These are phyloP conservation scores for Suhomyces xylopsoci DNA, from an alignment of 805 yeast genomes.

Conservation along the genomic window DNA sequence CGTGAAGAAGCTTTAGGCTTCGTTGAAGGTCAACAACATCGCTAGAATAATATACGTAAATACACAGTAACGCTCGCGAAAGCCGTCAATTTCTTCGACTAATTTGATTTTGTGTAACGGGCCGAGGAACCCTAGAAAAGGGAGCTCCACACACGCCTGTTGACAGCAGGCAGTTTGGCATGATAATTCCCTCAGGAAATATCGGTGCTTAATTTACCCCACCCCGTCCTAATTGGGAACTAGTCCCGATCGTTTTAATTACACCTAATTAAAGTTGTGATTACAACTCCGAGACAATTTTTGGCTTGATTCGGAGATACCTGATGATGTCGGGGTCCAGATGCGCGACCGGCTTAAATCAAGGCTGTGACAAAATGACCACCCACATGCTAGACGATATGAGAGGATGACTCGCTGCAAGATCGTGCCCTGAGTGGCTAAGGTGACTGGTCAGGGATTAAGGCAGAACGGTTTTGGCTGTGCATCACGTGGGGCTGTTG, in stretches of 20 bases:
- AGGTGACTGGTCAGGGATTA: not conserved
- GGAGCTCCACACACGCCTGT: not conserved
- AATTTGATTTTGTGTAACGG: not conserved
- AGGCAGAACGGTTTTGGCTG: not conserved
- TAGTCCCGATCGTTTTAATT: not conserved
- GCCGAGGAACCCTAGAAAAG: not conserved
- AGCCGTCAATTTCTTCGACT: not conserved
- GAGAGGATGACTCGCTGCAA: not conserved
- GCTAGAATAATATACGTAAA: constrained; percentile 1
- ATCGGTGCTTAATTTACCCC: not conserved
- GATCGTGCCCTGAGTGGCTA: not conserved
- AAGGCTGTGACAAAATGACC: not conserved
- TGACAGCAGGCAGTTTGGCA: not conserved
- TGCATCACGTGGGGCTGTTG: not conserved
- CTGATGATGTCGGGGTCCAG: not conserved
- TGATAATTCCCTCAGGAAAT: not conserved
- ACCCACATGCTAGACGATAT: not conserved
- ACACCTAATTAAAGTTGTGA: not conserved
- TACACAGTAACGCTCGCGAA: not conserved
- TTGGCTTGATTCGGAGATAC: not conserved
- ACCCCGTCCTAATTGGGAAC: not conserved
- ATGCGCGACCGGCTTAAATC: not conserved
- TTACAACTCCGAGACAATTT: not conserved
- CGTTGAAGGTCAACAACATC: constrained; percentile 61
- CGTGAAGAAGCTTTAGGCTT: constrained; percentile 77